A percentile compares a stretch with the other conserved stretches of the same genome.
phyloP scores from a whole-genome alignment of 2,329 filamentous ascomycete genomes.

The Ceratocystis ficicola region DNA sequence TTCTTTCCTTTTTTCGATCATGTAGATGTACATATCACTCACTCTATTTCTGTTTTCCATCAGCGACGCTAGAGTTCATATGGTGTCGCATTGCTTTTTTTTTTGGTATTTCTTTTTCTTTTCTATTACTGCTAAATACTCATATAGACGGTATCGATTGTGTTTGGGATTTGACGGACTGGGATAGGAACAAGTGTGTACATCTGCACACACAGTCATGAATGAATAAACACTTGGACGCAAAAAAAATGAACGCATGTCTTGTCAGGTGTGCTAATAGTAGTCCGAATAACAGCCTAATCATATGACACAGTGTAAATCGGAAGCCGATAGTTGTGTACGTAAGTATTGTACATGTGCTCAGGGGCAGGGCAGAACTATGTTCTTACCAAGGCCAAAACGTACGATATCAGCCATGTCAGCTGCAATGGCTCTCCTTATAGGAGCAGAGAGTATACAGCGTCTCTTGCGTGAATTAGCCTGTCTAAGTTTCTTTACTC shows the following conservation, averaged over 20 bases:
- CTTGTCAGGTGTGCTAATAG: neutral
- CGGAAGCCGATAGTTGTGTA: neutral
- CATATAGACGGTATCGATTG: neutral
- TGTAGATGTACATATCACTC: neutral
- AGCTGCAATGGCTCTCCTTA: neutral
- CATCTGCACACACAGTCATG: neutral
- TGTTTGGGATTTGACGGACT: neutral
- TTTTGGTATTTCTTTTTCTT: neutral
- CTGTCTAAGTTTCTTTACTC: neutral
- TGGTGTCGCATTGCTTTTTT: neutral
- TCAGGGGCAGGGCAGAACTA: neutral
- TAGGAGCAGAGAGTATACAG: neutral
- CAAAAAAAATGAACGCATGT: neutral
- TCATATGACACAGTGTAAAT: neutral
- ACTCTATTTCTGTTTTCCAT: neutral
- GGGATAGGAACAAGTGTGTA: constrained; percentile 2
- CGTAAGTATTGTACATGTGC: neutral
- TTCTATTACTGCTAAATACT: neutral
- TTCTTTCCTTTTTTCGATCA: neutral
- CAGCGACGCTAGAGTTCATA: neutral
- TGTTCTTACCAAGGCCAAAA: neutral
- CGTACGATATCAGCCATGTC: neutral
- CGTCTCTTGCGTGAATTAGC: neutral
- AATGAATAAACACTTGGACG: neutral
- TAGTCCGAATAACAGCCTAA: neutral